These are phyloP conservation scores for Ustilago xerochloae DNA, from an alignment of 1,284 basidiomycete species.

Conservation along the genomic window DNA sequence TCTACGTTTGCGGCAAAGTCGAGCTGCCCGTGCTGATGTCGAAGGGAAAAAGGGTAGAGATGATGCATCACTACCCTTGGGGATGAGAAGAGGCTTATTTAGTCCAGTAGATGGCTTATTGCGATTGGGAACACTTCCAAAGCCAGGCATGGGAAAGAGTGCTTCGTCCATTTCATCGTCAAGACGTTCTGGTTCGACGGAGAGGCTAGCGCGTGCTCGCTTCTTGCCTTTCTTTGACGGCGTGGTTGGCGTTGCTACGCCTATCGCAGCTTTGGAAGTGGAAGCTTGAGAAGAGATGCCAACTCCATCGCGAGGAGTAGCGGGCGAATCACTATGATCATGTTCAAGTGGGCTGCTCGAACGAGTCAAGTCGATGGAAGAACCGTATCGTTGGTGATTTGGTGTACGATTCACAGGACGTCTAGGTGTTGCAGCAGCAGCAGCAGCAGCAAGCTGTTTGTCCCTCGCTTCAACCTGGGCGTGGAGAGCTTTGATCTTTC, in stretches of 20 bases:
- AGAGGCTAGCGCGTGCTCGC: constrained; percentile 9
- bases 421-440: constrained; percentile 6
- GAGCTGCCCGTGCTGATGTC: no score
- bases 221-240: constrained; percentile 12
- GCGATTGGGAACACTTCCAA: no score
- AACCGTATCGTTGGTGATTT: not conserved
- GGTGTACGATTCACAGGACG: constrained; percentile 7
- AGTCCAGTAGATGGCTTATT: no score
- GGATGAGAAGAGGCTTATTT: no score
- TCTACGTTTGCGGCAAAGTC: not conserved
- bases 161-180: constrained; percentile 46
- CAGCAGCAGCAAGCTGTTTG: not conserved
- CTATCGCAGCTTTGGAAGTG: not conserved
- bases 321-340: not conserved
- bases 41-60: no score
- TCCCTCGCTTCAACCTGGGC: constrained; percentile 2
- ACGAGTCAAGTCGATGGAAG: constrained; percentile 9
- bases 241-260: constrained; percentile 4
- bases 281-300: constrained; percentile 5
- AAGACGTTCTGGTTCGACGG: constrained; percentile 32
- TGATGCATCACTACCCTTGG: no score
- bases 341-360: constrained; percentile 14
- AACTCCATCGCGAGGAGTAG: constrained; percentile 9
- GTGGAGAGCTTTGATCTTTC: constrained; percentile 22
- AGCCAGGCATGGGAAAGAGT: constrained; percentile 48